A percentile compares a stretch with the other conserved stretches of the same genome.
Conservation (phyloP, 2,329 filamentous ascomycete species). For the Aureobasidium sp. region DNA sequence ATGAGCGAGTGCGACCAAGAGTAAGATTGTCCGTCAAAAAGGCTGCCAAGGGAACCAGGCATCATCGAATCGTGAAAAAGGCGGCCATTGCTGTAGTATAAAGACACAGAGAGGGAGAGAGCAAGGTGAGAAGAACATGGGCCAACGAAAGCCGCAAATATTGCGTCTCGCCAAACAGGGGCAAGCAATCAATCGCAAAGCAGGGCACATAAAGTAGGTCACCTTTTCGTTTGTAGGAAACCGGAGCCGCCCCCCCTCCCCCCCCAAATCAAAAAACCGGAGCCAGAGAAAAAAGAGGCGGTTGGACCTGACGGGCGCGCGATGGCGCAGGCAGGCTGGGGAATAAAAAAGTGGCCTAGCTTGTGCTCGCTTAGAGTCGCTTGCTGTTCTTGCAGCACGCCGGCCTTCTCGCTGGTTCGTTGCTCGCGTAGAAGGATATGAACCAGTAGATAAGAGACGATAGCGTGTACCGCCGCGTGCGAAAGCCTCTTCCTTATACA, state of each 20-base stretch:
- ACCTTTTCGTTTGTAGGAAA: not conserved
- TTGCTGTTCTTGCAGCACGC: constrained; percentile 3
- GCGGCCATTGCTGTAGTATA: not conserved
- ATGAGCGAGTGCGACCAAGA: not conserved
- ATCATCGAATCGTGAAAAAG: not conserved
- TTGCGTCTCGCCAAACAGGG: not conserved
- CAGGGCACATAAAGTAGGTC: not conserved
- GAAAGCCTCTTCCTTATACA: constrained; percentile 10
- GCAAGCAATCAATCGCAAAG: not conserved
- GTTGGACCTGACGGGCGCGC: constrained; percentile 11
- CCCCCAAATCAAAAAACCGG: constrained; percentile 7
- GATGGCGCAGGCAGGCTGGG: not conserved
- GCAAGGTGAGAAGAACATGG: not conserved
- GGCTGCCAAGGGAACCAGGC: not conserved
- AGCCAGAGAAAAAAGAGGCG: not conserved
- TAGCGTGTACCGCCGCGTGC: not conserved
- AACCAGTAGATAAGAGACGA: not conserved
- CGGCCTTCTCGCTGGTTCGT: not conserved
- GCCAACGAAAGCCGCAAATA: not conserved
- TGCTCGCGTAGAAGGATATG: constrained; percentile 3
- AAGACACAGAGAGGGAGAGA: not conserved
- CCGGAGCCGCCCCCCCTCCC: too few relatives aligned
- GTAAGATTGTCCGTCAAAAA: not conserved
- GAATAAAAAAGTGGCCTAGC: not conserved
- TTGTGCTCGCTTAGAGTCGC: not conserved